A percentile compares a stretch with the other conserved stretches of the same genome.
Conservation (phyloP, 1,284 basidiomycete species). For the Meira miltonrushii region DNA sequence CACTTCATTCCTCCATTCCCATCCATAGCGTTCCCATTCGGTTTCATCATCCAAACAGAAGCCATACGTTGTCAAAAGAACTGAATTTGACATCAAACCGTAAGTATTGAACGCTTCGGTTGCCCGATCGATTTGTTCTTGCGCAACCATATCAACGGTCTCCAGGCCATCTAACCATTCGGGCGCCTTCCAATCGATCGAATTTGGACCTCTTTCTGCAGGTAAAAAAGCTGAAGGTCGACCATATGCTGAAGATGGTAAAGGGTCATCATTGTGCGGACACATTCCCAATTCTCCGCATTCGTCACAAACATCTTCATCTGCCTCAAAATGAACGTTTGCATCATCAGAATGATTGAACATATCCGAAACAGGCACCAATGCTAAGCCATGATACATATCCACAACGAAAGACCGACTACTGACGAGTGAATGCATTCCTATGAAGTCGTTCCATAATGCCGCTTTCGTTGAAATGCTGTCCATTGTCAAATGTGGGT, state of each 20-base stretch:
- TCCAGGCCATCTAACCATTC: conserved; percentile 9
- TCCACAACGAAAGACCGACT: conserved; percentile 45
- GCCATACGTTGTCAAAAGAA: conserved; percentile 40
- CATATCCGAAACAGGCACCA: conserved; percentile 44
- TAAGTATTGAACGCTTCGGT: conserved; percentile 42
- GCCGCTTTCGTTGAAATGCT: neutral
- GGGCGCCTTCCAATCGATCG: neutral
- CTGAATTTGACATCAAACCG: conserved; percentile 36
- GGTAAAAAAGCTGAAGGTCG: neutral
- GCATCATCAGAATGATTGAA: conserved; percentile 39
- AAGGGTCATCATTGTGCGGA: conserved; percentile 5
- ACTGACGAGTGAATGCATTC: conserved; percentile 34
- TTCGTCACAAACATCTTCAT: conserved; percentile 38
- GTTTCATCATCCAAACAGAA: conserved; percentile 42
- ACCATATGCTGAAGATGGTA: neutral
- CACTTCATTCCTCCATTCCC: conserved; percentile 21
- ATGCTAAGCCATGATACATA: conserved; percentile 28
- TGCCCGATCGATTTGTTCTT: conserved; percentile 4
- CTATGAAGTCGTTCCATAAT: conserved; percentile 1
- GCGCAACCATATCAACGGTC: conserved; percentile 37
- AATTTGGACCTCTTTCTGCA: neutral
- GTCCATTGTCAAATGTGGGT: neutral
- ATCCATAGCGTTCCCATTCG: conserved; percentile 31
- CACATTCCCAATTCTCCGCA: conserved; percentile 23
- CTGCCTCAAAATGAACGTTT: conserved; percentile 43